phyloP scores from a whole-genome alignment of 441 rosid genomes.

The Corymbia citriodora region DNA sequence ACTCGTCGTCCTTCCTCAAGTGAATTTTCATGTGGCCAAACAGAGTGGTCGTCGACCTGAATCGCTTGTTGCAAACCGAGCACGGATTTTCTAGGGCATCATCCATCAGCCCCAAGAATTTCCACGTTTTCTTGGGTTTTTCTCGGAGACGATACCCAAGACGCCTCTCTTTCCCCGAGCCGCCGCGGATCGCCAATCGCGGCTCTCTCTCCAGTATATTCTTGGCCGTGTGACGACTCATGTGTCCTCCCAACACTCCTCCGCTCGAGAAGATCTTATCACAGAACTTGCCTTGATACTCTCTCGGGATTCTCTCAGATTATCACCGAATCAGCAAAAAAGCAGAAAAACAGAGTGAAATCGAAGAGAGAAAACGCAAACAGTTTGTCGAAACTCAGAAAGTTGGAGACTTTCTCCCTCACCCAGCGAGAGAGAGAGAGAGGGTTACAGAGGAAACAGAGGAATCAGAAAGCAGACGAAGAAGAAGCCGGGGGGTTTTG shows the following conservation, averaged over 20 bases:
- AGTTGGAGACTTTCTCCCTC: background rate
- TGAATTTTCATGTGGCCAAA: constrained; percentile 21
- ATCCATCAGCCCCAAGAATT: constrained; percentile 24
- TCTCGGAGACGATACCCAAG: constrained; percentile 46
- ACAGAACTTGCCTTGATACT: constrained; percentile 24
- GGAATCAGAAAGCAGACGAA: constrained; percentile 12
- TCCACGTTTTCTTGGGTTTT: constrained; percentile 69
- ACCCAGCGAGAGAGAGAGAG: background rate
- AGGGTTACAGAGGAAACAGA: constrained; percentile 10
- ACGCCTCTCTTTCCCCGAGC: background rate
- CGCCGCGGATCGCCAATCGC: background rate
- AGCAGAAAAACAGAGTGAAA: constrained; percentile 9
- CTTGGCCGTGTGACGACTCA: constrained; percentile 22
- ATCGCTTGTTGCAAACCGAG: constrained; percentile 35
- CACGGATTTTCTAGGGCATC: constrained; percentile 18
- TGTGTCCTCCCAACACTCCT: constrained; percentile 29
- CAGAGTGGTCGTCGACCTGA: constrained; percentile 32
- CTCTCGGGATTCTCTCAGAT: constrained; percentile 25
- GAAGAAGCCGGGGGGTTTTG: constrained; percentile 6
- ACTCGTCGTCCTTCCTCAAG: background rate
- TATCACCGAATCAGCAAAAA: background rate
- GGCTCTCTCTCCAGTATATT: background rate
- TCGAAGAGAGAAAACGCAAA: background rate
- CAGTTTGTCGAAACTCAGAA: background rate
- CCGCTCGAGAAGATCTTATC: constrained; percentile 30